A percentile compares a stretch with the other conserved stretches of the same genome.
phyloP scores from a whole-genome alignment of 176 grass and related monocot species.

The Neostapfia colusana region DNA sequence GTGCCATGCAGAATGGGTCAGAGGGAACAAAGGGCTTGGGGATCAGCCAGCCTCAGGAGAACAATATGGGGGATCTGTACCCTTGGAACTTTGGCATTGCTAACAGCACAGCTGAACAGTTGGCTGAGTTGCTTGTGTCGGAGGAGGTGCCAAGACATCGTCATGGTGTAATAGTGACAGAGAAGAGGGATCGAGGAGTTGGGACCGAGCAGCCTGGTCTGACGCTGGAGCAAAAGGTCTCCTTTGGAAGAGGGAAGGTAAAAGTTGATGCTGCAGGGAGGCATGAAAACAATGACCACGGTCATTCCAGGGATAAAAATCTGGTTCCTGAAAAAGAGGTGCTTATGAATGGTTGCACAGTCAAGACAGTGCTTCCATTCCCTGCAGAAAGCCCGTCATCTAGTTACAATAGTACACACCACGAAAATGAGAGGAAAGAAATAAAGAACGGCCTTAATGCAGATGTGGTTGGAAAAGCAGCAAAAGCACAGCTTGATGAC shows the following conservation, averaged over 20 bases:
- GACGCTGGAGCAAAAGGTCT: constrained; percentile 42
- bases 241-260: constrained; percentile 61
- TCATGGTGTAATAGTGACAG: constrained; percentile 12
- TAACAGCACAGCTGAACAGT: constrained; percentile 62
- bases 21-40: constrained; percentile 51
- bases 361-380: constrained; percentile 82
- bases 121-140: constrained; percentile 64
- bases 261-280: constrained; percentile 59
- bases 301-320: constrained; percentile 45
- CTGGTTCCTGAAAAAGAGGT: constrained; percentile 68
- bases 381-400: constrained; percentile 56
- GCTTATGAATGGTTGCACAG: constrained; percentile 67
- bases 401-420: constrained; percentile 44
- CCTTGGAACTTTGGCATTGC: constrained; percentile 77
- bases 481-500: constrained; percentile 54
- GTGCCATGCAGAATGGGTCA: constrained; percentile 42
- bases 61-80: constrained; percentile 61
- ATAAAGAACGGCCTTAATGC: constrained; percentile 50
- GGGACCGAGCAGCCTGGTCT: constrained; percentile 51
- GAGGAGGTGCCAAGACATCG: constrained; percentile 65
- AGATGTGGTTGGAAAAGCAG: constrained; percentile 46
- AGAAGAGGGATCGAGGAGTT: constrained; percentile 63
- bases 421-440: constrained; percentile 53
- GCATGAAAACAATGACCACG: constrained; percentile 38
- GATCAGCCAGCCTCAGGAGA: constrained; percentile 40